These are phyloP conservation scores for Fusarium sp. DNA, from an alignment of 2,329 filamentous ascomycete genomes.

Conservation along the genomic window DNA sequence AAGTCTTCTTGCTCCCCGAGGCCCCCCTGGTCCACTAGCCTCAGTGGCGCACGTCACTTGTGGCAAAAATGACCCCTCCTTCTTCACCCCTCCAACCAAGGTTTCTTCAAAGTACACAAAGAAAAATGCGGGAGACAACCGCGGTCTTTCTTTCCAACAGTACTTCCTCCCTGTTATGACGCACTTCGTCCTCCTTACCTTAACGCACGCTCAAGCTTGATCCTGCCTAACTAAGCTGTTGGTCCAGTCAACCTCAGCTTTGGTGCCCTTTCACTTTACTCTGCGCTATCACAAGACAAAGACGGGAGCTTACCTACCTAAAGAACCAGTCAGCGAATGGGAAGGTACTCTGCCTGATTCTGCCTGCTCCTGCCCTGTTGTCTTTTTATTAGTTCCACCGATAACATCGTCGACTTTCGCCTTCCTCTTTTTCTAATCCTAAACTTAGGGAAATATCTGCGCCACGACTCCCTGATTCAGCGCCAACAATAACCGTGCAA, in stretches of 20 bases:
- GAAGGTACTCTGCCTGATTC: conserved; percentile 16
- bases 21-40: conserved; percentile 1
- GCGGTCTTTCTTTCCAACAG: conserved; percentile 18
- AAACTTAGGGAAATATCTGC: conserved; percentile 6
- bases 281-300: conserved; percentile 11
- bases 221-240: conserved; percentile 18
- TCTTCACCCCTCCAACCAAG: conserved; percentile 46
- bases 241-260: conserved; percentile 6
- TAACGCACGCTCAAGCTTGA: conserved; percentile 17
- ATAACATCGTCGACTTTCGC: conserved; percentile 33
- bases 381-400: conserved; percentile 30
- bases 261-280: not conserved
- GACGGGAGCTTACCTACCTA: not conserved
- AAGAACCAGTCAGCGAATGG: conserved; percentile 17
- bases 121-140: conserved; percentile 32
- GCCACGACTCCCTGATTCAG: conserved; percentile 14
- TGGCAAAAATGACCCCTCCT: conserved; percentile 43
- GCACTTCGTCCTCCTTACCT: conserved; percentile 32
- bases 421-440: conserved; percentile 11
- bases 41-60: conserved; percentile 34
- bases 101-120: conserved; percentile 38
- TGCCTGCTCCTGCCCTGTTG: conserved; percentile 34
- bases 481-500: conserved; percentile 3
- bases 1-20: too few relatives aligned
- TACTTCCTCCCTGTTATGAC: conserved; percentile 45